A percentile compares a stretch with the other conserved stretches of the same genome.
These are phyloP conservation scores for Actinomucor elegans DNA, from an alignment of 371 early-diverging fungal genomes.

Conservation along the genomic window DNA sequence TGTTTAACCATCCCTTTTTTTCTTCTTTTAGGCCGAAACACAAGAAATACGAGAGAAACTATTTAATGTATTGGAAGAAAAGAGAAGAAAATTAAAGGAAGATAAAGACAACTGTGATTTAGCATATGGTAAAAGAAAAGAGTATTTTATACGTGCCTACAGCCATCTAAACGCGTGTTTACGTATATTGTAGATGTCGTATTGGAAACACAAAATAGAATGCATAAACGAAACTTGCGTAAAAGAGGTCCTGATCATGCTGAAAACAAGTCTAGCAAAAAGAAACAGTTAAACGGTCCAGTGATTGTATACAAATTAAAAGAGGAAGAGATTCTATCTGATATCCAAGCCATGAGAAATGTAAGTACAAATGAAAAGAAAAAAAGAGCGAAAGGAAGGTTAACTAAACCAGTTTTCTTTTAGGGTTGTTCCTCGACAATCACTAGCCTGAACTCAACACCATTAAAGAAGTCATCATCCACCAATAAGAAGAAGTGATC, in stretches of 20 bases:
- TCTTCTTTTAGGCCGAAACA: constrained; percentile 66
- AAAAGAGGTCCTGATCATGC: constrained; percentile 38
- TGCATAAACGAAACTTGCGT: constrained; percentile 41
- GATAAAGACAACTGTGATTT: constrained; percentile 84
- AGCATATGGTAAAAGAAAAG: constrained; percentile 46
- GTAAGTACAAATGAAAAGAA: constrained; percentile 15
- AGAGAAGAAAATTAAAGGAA: constrained; percentile 74
- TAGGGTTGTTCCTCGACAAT: too few species aligned
- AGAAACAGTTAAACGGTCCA: constrained; percentile 44
- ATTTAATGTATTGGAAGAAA: constrained; percentile 72
- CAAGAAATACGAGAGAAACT: constrained; percentile 74
- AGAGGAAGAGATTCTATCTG: constrained; percentile 40
- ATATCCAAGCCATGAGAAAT: constrained; percentile 41
- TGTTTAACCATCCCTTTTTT: neutral
- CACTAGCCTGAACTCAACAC: too few species aligned
- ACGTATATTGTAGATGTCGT: constrained; percentile 38
- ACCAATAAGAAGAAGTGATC: constrained; percentile 2
- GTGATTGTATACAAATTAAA: constrained; percentile 38
- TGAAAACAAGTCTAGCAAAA: constrained; percentile 42
- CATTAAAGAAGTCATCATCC: too few species aligned
- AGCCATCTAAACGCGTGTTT: neutral
- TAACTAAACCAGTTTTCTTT: neutral
- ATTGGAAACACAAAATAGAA: constrained; percentile 36
- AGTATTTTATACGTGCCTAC: neutral
- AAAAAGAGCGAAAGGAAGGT: neutral